Base-by-base conservation (phyloP, 2,329 filamentous ascomycete species). In the Sporothrix humicola region DNA sequence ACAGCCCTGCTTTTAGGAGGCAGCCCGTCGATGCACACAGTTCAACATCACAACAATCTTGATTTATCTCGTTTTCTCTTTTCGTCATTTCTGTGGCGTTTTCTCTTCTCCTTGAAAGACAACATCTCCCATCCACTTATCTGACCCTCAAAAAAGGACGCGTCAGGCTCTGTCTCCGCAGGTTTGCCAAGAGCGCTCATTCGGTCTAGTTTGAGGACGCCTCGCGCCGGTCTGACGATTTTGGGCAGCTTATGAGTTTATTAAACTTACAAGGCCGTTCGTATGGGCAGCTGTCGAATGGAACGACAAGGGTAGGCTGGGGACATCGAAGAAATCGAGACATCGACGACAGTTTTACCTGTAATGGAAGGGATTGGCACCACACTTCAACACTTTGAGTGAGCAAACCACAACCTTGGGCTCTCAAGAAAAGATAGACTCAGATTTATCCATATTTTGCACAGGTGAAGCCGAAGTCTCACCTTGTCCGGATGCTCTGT, bases 1-100 rank as follows among this genome's bases (percentile, higher is more conserved):
- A n/a, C n/a, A 66, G 42, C 44, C 59, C 59, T 65, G 37, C n/a
- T 65, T 65, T 65, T 46, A 37, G 46, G 65, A 52, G 65, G 65
- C 65, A 52, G 65, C 65, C 65, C 9, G 37, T 44, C n/a, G 17
- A 63, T 37, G 23, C 3, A 31, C 17, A 17, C 52, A 56, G 9
- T 8, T 20, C 50, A 58, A 31, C 54, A 31, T 7, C 31, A 15
- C 23, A 31, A 12, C 54, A 58, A 58, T 23, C 9, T 4, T 58
- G 9, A 10, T 8, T 5, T n/a, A 6, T 48, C n/a, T 9, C 13
- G 46, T 23, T 65, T 12, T 12, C 37, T 44, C 4, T 1, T 15
- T 66, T 31, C 17, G 12, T 31, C n/a, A 8, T 8, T 15, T 31
- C 10, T 26, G 2, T 26, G 48, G 1, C 63, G 5, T 20, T 9